Evolutionary conservation across 192 early-diverging fungal species (phyloP), one percentile per base, ranked within the genome.

Genomic region (Umbelopsis vinacea): DNA sequence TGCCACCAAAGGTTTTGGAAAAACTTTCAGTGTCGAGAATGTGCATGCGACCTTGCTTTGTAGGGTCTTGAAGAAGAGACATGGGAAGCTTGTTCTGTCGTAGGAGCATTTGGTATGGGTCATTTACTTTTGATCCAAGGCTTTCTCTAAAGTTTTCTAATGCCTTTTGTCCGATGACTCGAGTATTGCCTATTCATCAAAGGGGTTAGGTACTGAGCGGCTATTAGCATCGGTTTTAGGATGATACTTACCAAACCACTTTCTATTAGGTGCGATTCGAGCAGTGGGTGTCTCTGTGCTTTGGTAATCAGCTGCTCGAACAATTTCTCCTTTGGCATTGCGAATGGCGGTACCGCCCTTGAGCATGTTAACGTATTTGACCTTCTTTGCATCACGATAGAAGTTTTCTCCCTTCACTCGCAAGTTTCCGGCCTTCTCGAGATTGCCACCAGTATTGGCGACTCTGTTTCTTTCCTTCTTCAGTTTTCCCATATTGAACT

Each of bases 341-440:
- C 96, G 88, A 37, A 86, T 88, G 19, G 96, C 86, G 70, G 82
- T 89, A 37, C 97, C 96, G 60, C 93, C 92, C 78, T 93, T 97
- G 71, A 96, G 87, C 92, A 99, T 94, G 76, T 97, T 96, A 76
- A 97, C 80, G 69, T 91, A 91, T 72, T 94, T 91, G 19, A 97
- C 90, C 78, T 96, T 94, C 79, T 95, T 95, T 54, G 91, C 92
- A 87, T 99, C 97, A 69, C 95, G 89, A 89, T 99, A 99, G 84
- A 98, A 99, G 87, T 99, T 99, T 77, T 96, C 95, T 57, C 97
- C 97, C 86, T 98, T 98, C 67, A 95, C 88, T 77, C 88, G 87
- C 52, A 91, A 77, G 80, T 94, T 94, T 21, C 46, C 66, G 6
- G 68, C 71, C 37, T 76, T 71, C 38, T 71, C 71, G 40, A 76